These are phyloP conservation scores for Eremothecium cymbalariae DNA, from an alignment of 1,139 yeast species.

Conservation along the genomic window DNA sequence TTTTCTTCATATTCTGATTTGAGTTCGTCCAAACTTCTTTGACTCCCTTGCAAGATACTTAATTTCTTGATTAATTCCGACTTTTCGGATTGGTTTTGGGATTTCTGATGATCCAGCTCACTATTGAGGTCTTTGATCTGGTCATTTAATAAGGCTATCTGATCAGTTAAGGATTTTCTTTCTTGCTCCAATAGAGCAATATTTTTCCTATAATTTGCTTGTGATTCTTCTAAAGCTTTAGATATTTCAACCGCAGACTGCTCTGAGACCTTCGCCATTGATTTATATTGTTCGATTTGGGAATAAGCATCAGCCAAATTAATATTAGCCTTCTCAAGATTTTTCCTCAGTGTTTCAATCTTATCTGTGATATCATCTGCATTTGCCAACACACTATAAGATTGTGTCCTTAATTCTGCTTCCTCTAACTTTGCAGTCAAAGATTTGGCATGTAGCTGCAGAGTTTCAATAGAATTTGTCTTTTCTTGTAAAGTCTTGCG, in stretches of 20 bases:
- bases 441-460: constrained; percentile 29
- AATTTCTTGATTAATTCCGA: constrained; percentile 18
- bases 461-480: constrained; percentile 33
- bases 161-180: constrained; percentile 34
- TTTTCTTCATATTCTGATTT: constrained; percentile 35
- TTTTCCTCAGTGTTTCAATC: constrained; percentile 30
- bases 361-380: constrained; percentile 16
- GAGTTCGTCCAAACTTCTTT: constrained; percentile 27
- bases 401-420: constrained; percentile 33
- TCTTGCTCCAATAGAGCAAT: constrained; percentile 29
- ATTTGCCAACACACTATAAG: constrained; percentile 26
- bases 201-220: constrained; percentile 33
- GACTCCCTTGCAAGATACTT: constrained; percentile 17
- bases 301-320: constrained; percentile 43
- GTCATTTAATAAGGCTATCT: constrained; percentile 33
- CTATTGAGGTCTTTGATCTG: constrained; percentile 32
- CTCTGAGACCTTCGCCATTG: constrained; percentile 43
- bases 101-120: constrained; percentile 15
- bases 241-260: constrained; percentile 39
- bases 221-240: constrained; percentile 38
- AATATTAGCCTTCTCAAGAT: constrained; percentile 37
- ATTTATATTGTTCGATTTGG: constrained; percentile 44
- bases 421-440: constrained; percentile 35
- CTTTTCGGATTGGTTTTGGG: constrained; percentile 19
- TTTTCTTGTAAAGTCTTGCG: constrained; percentile 39